These are phyloP conservation scores for barley (Hordeum vulgare) DNA, from an alignment of 176 grass and related monocot genomes.

Conservation along the genomic window DNA sequence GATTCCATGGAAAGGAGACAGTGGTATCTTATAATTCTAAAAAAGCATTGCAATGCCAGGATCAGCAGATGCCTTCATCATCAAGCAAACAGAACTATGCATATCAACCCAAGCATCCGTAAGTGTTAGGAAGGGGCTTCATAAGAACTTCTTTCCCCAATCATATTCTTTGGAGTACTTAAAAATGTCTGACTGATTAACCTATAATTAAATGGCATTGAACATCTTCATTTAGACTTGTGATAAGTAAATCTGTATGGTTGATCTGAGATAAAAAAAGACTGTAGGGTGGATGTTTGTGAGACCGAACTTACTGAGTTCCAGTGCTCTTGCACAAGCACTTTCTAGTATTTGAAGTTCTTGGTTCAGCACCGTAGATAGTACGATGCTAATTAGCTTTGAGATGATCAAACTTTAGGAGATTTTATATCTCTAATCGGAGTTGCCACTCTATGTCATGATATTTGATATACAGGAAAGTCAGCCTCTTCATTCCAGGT, in stretches of 20 bases:
- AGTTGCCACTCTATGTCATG: background rate
- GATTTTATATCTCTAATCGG: background rate
- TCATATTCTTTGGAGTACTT: background rate
- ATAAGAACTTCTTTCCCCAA: background rate
- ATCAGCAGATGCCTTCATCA: conserved; percentile 20
- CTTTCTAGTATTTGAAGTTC: background rate
- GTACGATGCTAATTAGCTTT: background rate
- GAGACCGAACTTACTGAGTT: background rate
- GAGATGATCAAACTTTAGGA: background rate
- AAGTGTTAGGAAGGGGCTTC: conserved; percentile 20
- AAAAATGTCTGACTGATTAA: background rate
- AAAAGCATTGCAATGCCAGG: conserved; percentile 14
- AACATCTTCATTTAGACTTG: conserved; percentile 10
- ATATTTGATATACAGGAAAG: background rate
- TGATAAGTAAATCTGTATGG: background rate
- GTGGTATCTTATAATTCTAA: background rate
- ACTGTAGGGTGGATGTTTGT: background rate
- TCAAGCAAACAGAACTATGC: conserved; percentile 14
- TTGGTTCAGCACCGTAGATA: background rate
- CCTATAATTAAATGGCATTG: background rate
- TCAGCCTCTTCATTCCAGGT: background rate
- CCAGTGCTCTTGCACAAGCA: background rate
- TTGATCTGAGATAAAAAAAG: background rate
- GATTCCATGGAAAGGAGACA: background rate
- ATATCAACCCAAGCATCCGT: conserved; percentile 24